Evolutionary conservation across 805 yeast species (phyloP), one percentile per base, ranked within the genome.

Genomic region (Lipomyces kockii): DNA sequence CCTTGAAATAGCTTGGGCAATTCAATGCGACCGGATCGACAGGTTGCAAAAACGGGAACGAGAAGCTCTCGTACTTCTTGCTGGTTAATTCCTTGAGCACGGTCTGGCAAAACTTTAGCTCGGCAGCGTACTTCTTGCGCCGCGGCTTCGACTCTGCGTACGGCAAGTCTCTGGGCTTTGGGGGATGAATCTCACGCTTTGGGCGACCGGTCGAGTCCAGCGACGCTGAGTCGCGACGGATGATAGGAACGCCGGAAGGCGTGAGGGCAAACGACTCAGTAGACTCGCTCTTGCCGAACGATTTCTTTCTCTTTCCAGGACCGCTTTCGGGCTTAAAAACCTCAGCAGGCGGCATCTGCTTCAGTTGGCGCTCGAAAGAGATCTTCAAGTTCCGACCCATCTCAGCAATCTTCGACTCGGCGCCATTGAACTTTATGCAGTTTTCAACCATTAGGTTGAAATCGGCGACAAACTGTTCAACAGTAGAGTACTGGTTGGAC

Each of bases 111-210:
- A 89, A 95, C 75, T 93, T 85, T 77, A 95, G 84, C 78, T 94
- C 98, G 9, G 94, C 89, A 52, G 94, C 96, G 76, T 83, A 87
- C 81, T 92, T 94, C 85, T 94, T 93, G 80, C 91, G 91, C 72
- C 96, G 86, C 58, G 99, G 99, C 76, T 93, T 84, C 63, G 87
- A 87, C 75, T 92, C 97, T 29, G 80, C 78, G 75, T 91, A 92
- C 2, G 97, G 96, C 78, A 93, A 86, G 77, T 95, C 98, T 76
- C 91, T 91, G 39, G 97, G 91, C 76, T 90, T 89, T 63, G 99
- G 99, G 2, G 99, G 99, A 77, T 93, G 98, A 59, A 95, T 92
- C 73, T 92, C 95, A 73, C 99, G 86, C 79, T 94, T 94, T 51
- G 98, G 98, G 72, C 99, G 84, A 62, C 88, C 90, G 49, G 62